phyloP scores from a whole-genome alignment of 2,329 filamentous ascomycete genomes.

The Magnaporthales sp. region DNA sequence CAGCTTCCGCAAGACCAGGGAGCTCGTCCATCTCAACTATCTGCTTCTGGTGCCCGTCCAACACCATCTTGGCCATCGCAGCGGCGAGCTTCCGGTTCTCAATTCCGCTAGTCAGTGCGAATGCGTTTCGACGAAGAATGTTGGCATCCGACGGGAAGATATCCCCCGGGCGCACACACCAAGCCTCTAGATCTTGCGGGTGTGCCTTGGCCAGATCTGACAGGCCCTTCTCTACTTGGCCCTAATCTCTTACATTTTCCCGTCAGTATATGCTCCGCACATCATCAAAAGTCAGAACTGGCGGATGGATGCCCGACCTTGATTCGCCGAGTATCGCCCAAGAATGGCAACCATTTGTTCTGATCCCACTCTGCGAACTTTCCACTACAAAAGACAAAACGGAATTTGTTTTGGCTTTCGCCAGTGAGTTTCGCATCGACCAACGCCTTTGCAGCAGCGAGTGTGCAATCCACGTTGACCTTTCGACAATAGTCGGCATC shows the following conservation, averaged over 20 bases:
- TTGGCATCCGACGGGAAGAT: constrained; percentile 19
- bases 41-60: constrained; percentile 25
- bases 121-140: constrained; percentile 17
- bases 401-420: constrained; percentile 20
- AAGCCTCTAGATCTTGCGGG: constrained; percentile 23
- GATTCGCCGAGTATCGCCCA: constrained; percentile 26
- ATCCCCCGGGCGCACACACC: constrained; percentile 25
- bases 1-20: neutral
- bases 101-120: constrained; percentile 22
- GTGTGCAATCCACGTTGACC: constrained; percentile 52
- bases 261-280: neutral
- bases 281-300: constrained; percentile 5
- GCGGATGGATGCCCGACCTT: constrained; percentile 15
- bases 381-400: constrained; percentile 34
- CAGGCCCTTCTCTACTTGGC: constrained; percentile 29
- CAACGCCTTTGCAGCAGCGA: constrained; percentile 52
- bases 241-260: constrained; percentile 10
- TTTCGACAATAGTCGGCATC: constrained; percentile 33
- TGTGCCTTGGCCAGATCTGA: constrained; percentile 25
- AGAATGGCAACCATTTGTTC: constrained; percentile 24
- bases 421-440: constrained; percentile 19
- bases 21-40: constrained; percentile 18
- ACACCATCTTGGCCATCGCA: constrained; percentile 25
- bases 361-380: constrained; percentile 24
- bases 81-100: constrained; percentile 24